These are phyloP conservation scores for Coemansia sp. DNA, from an alignment of 192 early-diverging fungal genomes.

Conservation along the genomic window DNA sequence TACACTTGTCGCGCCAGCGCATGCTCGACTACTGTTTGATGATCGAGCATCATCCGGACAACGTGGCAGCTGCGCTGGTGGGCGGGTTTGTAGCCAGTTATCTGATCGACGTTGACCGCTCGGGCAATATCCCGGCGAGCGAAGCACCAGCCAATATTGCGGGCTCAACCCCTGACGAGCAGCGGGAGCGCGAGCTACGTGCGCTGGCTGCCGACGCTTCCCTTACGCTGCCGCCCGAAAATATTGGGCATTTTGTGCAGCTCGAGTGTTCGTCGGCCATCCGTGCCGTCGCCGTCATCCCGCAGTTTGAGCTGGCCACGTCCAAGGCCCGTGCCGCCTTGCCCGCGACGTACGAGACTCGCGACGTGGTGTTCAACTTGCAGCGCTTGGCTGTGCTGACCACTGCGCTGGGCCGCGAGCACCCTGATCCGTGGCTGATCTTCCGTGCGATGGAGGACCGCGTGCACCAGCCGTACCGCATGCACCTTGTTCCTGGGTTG, in stretches of 20 bases:
- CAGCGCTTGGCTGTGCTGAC: conserved; percentile 92
- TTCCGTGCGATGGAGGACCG: conserved; percentile 92
- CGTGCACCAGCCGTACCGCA: conserved; percentile 95
- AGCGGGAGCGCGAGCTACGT: conserved; percentile 22
- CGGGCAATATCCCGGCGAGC: conserved; percentile 36
- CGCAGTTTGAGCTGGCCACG: conserved; percentile 92
- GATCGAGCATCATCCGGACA: conserved; percentile 98
- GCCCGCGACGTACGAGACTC: conserved; percentile 70
- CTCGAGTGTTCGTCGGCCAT: conserved; percentile 70
- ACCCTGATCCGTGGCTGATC: conserved; percentile 76
- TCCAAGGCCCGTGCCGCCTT: conserved; percentile 86
- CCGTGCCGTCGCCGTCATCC: conserved; percentile 75
- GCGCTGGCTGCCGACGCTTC: conserved; percentile 15
- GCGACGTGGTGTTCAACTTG: conserved; percentile 91
- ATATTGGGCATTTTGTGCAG: conserved; percentile 69
- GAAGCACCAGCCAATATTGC: conserved; percentile 13
- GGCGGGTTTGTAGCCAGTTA: conserved; percentile 95
- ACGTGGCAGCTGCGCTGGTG: conserved; percentile 89
- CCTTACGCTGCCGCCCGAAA: conserved; percentile 56
- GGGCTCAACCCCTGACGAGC: conserved; percentile 6
- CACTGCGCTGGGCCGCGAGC: conserved; percentile 70
- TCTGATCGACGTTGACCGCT: conserved; percentile 57
- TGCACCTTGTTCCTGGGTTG: conserved; percentile 91
- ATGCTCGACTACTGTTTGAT: conserved; percentile 89
- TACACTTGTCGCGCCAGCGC: conserved; percentile 69